Base-by-base conservation (phyloP, 495 filamentous ascomycete species). In the Hypomontagnella monticulosa region DNA sequence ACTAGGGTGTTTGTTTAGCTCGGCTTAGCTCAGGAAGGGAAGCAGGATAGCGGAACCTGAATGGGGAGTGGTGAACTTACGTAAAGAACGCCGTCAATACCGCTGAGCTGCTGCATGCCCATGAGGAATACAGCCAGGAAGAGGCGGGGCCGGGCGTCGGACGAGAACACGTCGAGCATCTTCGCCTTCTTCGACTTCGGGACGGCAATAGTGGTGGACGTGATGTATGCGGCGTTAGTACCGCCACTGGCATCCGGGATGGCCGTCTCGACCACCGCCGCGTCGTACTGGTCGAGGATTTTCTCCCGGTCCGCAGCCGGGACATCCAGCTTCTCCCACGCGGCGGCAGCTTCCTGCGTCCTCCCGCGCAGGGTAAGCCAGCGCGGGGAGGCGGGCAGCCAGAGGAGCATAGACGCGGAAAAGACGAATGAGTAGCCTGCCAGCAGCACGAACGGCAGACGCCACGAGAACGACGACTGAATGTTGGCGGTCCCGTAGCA, bases 401-500 rank as follows among this genome's bases (percentile, higher is more conserved):
- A 59, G 0, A 76, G 74, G 1, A 78, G 72, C 2, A 64, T 67
- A 2, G 69, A 68, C 0, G 66, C 66, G 0, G 79, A 77, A 15
- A 82, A 80, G 1, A 73, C 37, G 27, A 80, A 69, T 12, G 78
- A 79, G 7, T 83, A 70, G 14, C 63, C 66, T 0, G 84, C 74
- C 33, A 83, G 72, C 11, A 85, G 62, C 4, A 76, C 72, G 38
- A 84, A 85, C 0, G 86, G 87, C 3, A 82, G 68, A 4, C 88
- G 80, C 88, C 88, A 89, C 10, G 84, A 83, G 2, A 85, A 66
- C 3, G 83, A 84, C 15, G 54, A 44, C 1, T 69, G 18, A 10
- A 88, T 74, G n/a, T 76, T 71, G 3, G 80, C 73, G 16, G 81
- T 81, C 48, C 85, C 88, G 66, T 89, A 89, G 66, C 85, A 87